Conservation (phyloP, 140 eudicot genomes). For the Anethum foeniculum region DNA sequence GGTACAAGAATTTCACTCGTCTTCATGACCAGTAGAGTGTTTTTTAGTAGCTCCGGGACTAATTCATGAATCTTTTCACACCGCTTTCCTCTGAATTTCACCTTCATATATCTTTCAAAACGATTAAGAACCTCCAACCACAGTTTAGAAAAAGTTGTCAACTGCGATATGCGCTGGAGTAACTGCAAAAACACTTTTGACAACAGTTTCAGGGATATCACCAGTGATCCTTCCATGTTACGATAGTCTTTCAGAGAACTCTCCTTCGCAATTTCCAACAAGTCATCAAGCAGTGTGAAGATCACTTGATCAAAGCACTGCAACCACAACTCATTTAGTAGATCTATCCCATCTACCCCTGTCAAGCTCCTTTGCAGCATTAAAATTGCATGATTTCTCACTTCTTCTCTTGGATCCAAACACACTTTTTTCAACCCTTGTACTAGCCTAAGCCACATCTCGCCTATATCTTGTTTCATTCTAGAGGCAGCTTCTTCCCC, state of each 20-base stretch:
- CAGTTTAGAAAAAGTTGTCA: constrained; percentile 64
- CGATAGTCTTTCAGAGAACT: constrained; percentile 75
- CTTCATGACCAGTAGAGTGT: constrained; percentile 66
- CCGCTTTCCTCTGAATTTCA: constrained; percentile 66
- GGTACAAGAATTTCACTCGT: constrained; percentile 64
- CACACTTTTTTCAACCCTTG: constrained; percentile 85
- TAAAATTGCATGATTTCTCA: constrained; percentile 74
- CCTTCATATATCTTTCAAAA: constrained; percentile 69
- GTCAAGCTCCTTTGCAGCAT: constrained; percentile 72
- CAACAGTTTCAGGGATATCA: constrained; percentile 66
- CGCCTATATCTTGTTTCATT: constrained; percentile 47
- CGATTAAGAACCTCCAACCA: constrained; percentile 81
- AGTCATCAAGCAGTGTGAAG: constrained; percentile 78
- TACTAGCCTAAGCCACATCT: constrained; percentile 92
- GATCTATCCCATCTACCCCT: constrained; percentile 59
- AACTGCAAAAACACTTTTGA: constrained; percentile 61
- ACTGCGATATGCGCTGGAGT: constrained; percentile 64
- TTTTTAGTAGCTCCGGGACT: constrained; percentile 79
- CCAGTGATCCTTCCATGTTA: constrained; percentile 89
- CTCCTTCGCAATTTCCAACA: constrained; percentile 74
- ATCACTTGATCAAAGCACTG: constrained; percentile 90
- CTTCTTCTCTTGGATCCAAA: constrained; percentile 96
- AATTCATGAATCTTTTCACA: constrained; percentile 80
- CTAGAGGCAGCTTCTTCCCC: background rate
- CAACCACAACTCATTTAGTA: constrained; percentile 58